Base-by-base conservation (phyloP, 2,329 filamentous ascomycete genomes). In the Paraphoma sp. region DNA sequence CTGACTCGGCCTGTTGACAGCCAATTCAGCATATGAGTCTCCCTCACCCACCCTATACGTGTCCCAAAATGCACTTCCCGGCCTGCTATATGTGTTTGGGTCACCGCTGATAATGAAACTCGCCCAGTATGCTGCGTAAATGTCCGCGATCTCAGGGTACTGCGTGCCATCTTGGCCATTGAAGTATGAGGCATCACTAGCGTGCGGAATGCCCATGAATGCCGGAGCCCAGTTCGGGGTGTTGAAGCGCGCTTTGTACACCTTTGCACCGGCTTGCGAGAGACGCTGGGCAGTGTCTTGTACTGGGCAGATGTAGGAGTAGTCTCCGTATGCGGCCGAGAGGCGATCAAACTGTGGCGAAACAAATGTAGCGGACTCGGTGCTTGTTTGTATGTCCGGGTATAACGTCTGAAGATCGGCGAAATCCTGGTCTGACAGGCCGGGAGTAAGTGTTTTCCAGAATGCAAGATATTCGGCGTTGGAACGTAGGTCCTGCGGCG, bases 271-370 rank as follows among this genome's bases (percentile, higher is more conserved):
- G 16, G 69, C 64, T 1, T 53, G 41, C 6, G 72, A 58, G 4
- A 74, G 54, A 0, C 60, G 59, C 7, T 59, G 57, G 1, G 73
- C 72, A 1, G 70, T 73, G 53, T 75, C 71, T 53, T 74, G 71
- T 0, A 75, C 72, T 0, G 73, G 72, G 53, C 73, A 75, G 45
- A 74, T 76, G 57, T 75, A 76, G 1, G 64, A 62, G 53, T 72
- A 76, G 53, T 76, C 72, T 29, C 69, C 73, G 17, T 74, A 75
- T 0, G 81, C 78, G 1, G 79, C 79, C 0, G 77, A 72, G 4
- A 83, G 48, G 3, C 81, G 78, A 38, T 80, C 68, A 52, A 78
- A 83, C 57, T 83, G 81, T 2, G 62, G 55, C 17, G 77, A 79
- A 16, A 80, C 76, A 12, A 77, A 79, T 0, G 75, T 76, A 31